Evolutionary conservation across 441 rosid genomes (phyloP), one percentile per base, ranked within the genome.

Genomic region (Daphne laureola): DNA sequence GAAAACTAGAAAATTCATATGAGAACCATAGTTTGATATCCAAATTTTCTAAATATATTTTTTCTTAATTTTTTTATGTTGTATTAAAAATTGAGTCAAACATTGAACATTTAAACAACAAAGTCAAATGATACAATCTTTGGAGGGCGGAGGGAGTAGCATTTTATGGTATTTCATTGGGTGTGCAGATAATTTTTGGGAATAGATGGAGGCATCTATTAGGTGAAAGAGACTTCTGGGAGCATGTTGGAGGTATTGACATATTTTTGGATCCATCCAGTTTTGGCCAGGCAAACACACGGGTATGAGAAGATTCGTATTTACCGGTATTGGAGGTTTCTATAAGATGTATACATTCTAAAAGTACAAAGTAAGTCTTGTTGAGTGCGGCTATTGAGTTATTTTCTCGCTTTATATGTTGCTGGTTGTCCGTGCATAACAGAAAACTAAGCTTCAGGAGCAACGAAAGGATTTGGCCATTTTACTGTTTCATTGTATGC

Each of bases 161-260:
- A 14, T 45, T 44, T 43, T 62, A 40, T 4, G 17, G 21, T 61
- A 12, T 61, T 55, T 38, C 51, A 9, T 35, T 55, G 61, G 56
- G 73, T 56, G 43, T 71, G 70, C 81, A 91, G 98, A 84, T 91
- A 63, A 88, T 88, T 44, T 91, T 91, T 67, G 96, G 98, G 68
- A 81, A 88, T 73, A 76, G 95, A 70, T 91, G 98, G 98, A 82
- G 96, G 65, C 96, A 86, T 84, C 83, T 86, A 57, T 72, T 88
- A 68, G 98, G 98, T 44, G 95, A 91, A 62, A 75, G 70, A 67
- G 93, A 88, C 68, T 91, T 91, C 62, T 91, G 98, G 98, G 96
- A 92, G 67, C 84, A 78, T 53, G 82, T 84, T 47, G 98, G 95
- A 71, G 96, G 95, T 47, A 81, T 92, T 64, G 96, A 92, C 71